Evolutionary conservation across 169 alveolate genomes (phyloP).

Genomic region (Besnoitia besnoiti): DNA sequence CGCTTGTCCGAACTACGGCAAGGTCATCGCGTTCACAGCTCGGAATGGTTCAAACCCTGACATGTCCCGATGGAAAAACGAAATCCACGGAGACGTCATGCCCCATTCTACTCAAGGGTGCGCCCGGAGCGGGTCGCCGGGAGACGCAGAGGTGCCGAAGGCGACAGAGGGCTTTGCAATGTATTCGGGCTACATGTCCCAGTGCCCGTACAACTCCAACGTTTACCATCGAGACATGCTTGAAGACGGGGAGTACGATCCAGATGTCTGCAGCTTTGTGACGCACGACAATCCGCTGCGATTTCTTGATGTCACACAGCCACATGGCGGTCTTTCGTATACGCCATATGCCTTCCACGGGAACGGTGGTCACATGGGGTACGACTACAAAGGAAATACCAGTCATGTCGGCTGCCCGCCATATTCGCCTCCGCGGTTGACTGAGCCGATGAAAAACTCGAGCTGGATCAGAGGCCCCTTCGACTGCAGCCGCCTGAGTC

Average conservation of each 20-base stretch:
- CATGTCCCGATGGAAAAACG: slow-evolving; percentile 62
- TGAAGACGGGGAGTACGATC: slow-evolving; percentile 55
- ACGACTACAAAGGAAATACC: slow-evolving; percentile 60
- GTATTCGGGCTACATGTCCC: slow-evolving; percentile 65
- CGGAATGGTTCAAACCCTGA: slow-evolving; percentile 27
- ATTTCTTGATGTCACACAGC: slow-evolving; percentile 56
- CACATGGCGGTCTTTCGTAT: slow-evolving; percentile 2
- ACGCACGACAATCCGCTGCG: slow-evolving; percentile 52
- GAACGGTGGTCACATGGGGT: slow-evolving; percentile 69
- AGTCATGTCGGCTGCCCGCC: slow-evolving; percentile 72
- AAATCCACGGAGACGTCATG: slow-evolving; percentile 67
- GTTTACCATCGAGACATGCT: slow-evolving; percentile 62
- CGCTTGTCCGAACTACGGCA: slow-evolving; percentile 71
- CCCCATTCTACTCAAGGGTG: slow-evolving; percentile 61
- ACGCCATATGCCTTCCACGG: slow-evolving; percentile 72
- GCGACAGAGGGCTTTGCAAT: slow-evolving; percentile 64
- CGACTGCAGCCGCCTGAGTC: slow-evolving; percentile 56
- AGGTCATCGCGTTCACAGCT: slow-evolving; percentile 67
- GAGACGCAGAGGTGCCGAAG: slow-evolving; percentile 66
- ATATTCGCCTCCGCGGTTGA: slow-evolving; percentile 58
- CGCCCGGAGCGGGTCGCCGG: slow-evolving; percentile 36
- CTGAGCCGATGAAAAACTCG: slow-evolving; percentile 54
- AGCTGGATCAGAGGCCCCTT: slow-evolving; percentile 58
- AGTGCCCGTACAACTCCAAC: slow-evolving; percentile 66
- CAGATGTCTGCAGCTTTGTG: slow-evolving; percentile 59